Conservation (phyloP, 2,329 filamentous ascomycete species). For the Chaetothyriales sp. region DNA sequence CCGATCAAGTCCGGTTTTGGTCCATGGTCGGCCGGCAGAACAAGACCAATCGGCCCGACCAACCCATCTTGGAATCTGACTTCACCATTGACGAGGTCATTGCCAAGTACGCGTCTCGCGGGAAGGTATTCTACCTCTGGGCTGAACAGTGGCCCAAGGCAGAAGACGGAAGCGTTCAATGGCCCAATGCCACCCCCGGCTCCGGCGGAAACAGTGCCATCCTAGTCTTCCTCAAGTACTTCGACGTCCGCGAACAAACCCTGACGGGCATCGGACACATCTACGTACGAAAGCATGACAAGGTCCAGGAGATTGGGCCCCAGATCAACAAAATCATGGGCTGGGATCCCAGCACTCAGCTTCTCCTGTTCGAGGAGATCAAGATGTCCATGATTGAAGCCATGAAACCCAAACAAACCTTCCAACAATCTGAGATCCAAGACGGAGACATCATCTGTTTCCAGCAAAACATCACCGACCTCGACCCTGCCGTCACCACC, state of each 20-base stretch:
- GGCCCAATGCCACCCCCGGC: constrained; percentile 35
- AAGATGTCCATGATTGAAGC: constrained; percentile 95
- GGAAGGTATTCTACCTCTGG: constrained; percentile 63
- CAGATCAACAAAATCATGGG: constrained; percentile 69
- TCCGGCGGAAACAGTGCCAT: constrained; percentile 42
- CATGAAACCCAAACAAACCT: constrained; percentile 78
- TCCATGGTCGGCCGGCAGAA: constrained; percentile 98
- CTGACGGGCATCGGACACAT: constrained; percentile 67
- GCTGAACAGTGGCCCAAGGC: constrained; percentile 58
- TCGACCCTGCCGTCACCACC: constrained; percentile 31
- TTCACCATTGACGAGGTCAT: constrained; percentile 67
- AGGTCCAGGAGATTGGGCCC: constrained; percentile 69
- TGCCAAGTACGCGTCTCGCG: constrained; percentile 55
- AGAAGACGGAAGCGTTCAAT: constrained; percentile 55
- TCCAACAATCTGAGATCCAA: constrained; percentile 85
- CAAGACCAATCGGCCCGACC: constrained; percentile 84
- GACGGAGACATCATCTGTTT: constrained; percentile 96
- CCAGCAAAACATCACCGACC: constrained; percentile 47
- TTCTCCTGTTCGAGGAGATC: constrained; percentile 86
- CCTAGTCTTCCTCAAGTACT: constrained; percentile 84
- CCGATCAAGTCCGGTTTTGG: constrained; percentile 69
- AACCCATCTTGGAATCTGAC: constrained; percentile 62
- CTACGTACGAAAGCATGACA: constrained; percentile 78
- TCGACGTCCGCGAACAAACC: constrained; percentile 63
- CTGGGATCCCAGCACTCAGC: constrained; percentile 63